These are phyloP conservation scores for Mixia osmundae DNA, from an alignment of 1,284 basidiomycete genomes.

Conservation along the genomic window DNA sequence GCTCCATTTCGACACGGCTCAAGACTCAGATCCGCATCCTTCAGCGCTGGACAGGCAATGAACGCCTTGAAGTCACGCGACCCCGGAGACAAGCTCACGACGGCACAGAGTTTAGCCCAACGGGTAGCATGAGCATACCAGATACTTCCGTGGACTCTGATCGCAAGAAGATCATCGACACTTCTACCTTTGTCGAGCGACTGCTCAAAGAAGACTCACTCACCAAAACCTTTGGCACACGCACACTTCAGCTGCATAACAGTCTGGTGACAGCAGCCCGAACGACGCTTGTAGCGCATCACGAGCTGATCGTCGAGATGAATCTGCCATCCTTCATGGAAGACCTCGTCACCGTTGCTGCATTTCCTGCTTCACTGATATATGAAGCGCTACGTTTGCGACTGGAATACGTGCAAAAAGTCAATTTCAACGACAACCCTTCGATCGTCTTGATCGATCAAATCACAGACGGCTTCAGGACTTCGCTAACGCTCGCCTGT, in stretches of 20 bases:
- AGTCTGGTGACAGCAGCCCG: conserved; percentile 66
- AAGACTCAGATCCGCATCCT: conserved; percentile 52
- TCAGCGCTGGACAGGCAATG: conserved; percentile 73
- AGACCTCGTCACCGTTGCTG: conserved; percentile 77
- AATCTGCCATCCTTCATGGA: conserved; percentile 78
- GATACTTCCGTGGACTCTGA: too few relatives aligned
- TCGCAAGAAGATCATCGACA: conserved; percentile 27
- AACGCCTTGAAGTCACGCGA: conserved; percentile 20
- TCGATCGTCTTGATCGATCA: conserved; percentile 82
- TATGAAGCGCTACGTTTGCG: conserved; percentile 75
- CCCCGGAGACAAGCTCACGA: conserved; percentile 4
- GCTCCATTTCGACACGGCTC: conserved; percentile 50
- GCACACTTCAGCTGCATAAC: conserved; percentile 68
- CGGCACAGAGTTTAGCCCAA: not conserved
- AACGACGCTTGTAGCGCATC: conserved; percentile 60
- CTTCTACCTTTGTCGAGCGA: conserved; percentile 62
- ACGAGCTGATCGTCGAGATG: conserved; percentile 49
- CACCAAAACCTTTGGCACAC: conserved; percentile 79
- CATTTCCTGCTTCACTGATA: conserved; percentile 82
- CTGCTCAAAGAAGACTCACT: conserved; percentile 88
- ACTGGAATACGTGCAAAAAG: conserved; percentile 68
- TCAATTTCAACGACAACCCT: conserved; percentile 41
- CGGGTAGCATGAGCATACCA: not conserved
- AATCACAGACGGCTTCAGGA: conserved; percentile 77
- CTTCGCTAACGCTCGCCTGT: conserved; percentile 78